Conservation (phyloP, 768 basidiomycete genomes). For the Cystobasidium ongulense region DNA sequence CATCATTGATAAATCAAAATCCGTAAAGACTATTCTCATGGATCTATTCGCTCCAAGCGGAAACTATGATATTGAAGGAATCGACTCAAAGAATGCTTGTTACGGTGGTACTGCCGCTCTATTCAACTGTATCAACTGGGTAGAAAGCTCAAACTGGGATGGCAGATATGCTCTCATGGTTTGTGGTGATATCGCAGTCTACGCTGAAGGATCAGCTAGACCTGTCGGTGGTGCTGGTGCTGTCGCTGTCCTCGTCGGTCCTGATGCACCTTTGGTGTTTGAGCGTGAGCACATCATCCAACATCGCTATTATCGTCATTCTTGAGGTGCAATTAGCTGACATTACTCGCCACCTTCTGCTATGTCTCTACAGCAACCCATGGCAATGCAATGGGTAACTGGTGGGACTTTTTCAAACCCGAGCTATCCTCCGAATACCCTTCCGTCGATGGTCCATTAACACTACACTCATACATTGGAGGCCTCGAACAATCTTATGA, state of each 20-base stretch:
- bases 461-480: conserved; percentile 86
- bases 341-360: conserved; percentile 30
- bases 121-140: conserved; percentile 98
- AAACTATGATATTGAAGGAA: conserved; percentile 95
- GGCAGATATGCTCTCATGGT: conserved; percentile 96
- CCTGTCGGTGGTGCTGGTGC: conserved; percentile 97
- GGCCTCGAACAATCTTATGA: conserved; percentile 85
- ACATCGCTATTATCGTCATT: neutral
- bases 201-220: conserved; percentile 87
- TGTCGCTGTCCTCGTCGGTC: conserved; percentile 87
- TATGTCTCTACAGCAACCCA: conserved; percentile 63
- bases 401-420: conserved; percentile 93
- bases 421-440: conserved; percentile 90
- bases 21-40: conserved; percentile 97
- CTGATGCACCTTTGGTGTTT: conserved; percentile 84
- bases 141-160: conserved; percentile 92
- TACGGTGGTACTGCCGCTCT: conserved; percentile 97
- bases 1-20: conserved; percentile 98
- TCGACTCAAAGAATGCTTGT: conserved; percentile 98
- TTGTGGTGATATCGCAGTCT: conserved; percentile 92
- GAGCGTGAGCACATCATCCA: conserved; percentile 62
- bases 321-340: neutral
- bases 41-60: conserved; percentile 87
- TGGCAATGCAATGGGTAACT: conserved; percentile 94
- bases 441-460: conserved; percentile 92